A percentile compares a stretch with the other conserved stretches of the same genome.
Evolutionary conservation across 164 flowering plant species (phyloP).

Genomic region (Vitis cinerea): DNA sequence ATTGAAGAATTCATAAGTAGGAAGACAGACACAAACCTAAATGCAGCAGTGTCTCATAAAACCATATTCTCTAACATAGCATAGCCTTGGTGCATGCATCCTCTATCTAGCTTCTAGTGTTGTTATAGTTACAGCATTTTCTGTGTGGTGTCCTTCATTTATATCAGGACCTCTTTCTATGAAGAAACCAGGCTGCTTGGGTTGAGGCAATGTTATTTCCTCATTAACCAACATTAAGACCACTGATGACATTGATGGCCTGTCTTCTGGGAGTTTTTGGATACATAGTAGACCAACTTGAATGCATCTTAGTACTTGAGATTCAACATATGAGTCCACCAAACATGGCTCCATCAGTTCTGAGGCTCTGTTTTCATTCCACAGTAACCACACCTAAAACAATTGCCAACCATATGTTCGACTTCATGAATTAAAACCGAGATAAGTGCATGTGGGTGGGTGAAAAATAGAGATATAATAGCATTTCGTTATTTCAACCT

Average conservation of each 20-base stretch:
- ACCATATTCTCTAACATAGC: too few species aligned
- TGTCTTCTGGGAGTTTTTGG: conserved; percentile 26
- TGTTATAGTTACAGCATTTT: conserved; percentile 13
- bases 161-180: not conserved
- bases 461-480: too few species aligned
- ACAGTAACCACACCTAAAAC: conserved; percentile 31
- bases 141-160: not conserved
- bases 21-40: too few species aligned
- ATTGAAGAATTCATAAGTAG: too few species aligned
- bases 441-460: too few species aligned
- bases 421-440: too few species aligned
- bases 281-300: conserved; percentile 37
- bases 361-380: conserved; percentile 26
- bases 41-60: too few species aligned
- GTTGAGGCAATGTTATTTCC: conserved; percentile 12
- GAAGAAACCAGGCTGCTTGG: conserved; percentile 15
- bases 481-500: not conserved
- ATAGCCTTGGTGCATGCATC: too few species aligned
- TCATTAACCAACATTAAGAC: conserved; percentile 31
- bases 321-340: not conserved
- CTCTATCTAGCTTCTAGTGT: conserved; percentile 8
- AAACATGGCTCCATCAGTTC: conserved; percentile 21
- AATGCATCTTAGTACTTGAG: conserved; percentile 30
- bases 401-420: not conserved
- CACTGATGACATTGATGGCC: conserved; percentile 32